Conservation (phyloP, 164 flowering plant species). For the Berberis thunbergii region DNA sequence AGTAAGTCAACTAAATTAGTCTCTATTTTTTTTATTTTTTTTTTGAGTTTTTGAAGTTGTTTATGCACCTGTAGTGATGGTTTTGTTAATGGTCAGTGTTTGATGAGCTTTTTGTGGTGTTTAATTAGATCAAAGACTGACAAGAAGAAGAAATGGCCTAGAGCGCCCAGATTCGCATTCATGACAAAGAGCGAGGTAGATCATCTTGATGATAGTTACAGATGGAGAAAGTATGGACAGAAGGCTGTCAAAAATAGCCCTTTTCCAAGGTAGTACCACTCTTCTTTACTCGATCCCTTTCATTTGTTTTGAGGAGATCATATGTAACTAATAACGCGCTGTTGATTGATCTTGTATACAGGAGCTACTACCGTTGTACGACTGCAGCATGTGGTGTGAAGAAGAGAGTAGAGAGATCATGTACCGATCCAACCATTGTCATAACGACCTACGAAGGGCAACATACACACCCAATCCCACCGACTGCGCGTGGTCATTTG, state of each 20-base stretch:
- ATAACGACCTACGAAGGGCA: conserved; percentile 89
- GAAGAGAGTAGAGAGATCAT: conserved; percentile 83
- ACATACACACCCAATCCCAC: conserved; percentile 69
- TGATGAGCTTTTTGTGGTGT: background rate
- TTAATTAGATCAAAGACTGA: conserved; percentile 19
- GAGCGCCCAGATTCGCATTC: conserved; percentile 88
- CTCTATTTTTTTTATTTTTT: background rate
- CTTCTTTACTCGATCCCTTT: too few species aligned
- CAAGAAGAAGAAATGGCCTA: conserved; percentile 69
- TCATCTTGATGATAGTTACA: conserved; percentile 80
- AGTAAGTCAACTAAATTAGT: background rate
- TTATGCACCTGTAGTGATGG: background rate
- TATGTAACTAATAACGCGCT: too few species aligned
- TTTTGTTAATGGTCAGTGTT: background rate
- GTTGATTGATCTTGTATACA: conserved; percentile 8
- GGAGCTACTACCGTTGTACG: conserved; percentile 97
- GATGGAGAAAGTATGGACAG: conserved; percentile 96
- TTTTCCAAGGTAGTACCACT: conserved; percentile 50
- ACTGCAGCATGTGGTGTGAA: conserved; percentile 71
- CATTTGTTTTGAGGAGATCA: too few species aligned
- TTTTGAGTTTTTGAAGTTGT: background rate
- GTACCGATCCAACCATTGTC: conserved; percentile 60
- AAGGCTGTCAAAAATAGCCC: conserved; percentile 96
- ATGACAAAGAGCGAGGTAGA: conserved; percentile 87
- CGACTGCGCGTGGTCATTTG: conserved; percentile 42